Base-by-base conservation (phyloP, 768 basidiomycete genomes). In the Trametes cinnabarina region DNA sequence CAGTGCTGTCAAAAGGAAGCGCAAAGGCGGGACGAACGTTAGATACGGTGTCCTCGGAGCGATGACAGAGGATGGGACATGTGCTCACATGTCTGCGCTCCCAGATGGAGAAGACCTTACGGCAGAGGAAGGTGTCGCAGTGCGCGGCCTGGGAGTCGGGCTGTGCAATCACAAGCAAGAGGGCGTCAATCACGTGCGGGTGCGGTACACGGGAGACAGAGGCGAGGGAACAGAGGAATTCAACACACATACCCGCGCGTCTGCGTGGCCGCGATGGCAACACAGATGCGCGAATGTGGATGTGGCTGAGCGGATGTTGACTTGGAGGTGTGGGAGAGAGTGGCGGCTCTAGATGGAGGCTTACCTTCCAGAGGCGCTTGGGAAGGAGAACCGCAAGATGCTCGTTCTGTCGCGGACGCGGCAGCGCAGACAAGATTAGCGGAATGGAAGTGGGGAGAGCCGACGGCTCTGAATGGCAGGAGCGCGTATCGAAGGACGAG, bases 71-170 rank as follows among this genome's bases (percentile, higher is more conserved):
- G 60, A 10, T 30, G 8, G 44, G 48, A 44, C 10, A 19, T 28
- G 46, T 15, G 79, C 86, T 65, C 67, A 88, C 87, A 68, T 92
- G 90, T 73, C 84, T 83, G 61, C 90, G 87, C 62, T 89, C 86
- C 42, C 86, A 79, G 58, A 92, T 69, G 58, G 83, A 80, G 70
- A 92, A 92, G 49, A 70, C 71, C 61, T 79, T 75, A 55, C 78
- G 78, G 73, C 90, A 92, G 66, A 82, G 80, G 61, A 89, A 86
- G 68, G 82, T 89, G 74, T 92, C 89, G 76, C 90, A 92, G 47
- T 72, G 68, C 12, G 79, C 61, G 3, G 90, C 82, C 14, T 81
- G 71, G 4, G 77, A 73, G 71, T 92, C 90, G 50, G 86, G 80
- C 84, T 88, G 65, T 50, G 46, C 39, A 63, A 60, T 42, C 20